Base-by-base conservation (phyloP, 768 basidiomycete genomes). In the Podaxis sp. region DNA sequence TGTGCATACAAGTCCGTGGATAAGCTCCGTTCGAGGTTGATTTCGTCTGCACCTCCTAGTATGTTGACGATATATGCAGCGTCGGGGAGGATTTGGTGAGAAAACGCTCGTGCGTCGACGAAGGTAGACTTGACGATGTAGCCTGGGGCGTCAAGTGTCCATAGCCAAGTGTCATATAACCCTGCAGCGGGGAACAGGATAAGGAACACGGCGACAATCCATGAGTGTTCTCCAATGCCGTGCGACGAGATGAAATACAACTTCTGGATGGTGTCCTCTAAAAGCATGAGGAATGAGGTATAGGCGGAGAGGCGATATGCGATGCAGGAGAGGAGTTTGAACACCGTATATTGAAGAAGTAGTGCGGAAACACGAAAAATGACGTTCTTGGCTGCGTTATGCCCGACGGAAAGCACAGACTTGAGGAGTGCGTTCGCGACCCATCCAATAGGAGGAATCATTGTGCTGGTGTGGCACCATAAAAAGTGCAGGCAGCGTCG, bases 261-360 rank as follows among this genome's bases (percentile, higher is more conserved):
- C 41, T 61, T 59, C 33, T 64, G 65, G 25, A 64, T 27, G 7
- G 22, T 19, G 40, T 64, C 61, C 56, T 63, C 64, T 25, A 51
- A 27, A 29, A 65, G 53, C 64, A 65, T 65, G 15, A 65, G 36
- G 40, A 58, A 66, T 22, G 65, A 61, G 17, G 65, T 64, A 57
- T 64, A 66, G 25, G 65, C 65, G 11, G 41, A 27, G 40, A 38
- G 55, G 40, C 52, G 43, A 43, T 52, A 60, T 55, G 65, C 65
- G 24, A 57, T 41, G 49, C 51, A 64, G 3, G 65, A 59, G 37
- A 66, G 60, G 13, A 53, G 13, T 27, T 57, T 60, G 25, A 55
- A 57, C 27, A 66, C 54, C 9, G 58, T 49, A 22, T 54, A 54
- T 33, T 66, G 63, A 54, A 66, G 63, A 22, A 59, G 51, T 17